Evolutionary conservation across 306 rosid genomes (phyloP).

Genomic region (Lablab purpureus): DNA sequence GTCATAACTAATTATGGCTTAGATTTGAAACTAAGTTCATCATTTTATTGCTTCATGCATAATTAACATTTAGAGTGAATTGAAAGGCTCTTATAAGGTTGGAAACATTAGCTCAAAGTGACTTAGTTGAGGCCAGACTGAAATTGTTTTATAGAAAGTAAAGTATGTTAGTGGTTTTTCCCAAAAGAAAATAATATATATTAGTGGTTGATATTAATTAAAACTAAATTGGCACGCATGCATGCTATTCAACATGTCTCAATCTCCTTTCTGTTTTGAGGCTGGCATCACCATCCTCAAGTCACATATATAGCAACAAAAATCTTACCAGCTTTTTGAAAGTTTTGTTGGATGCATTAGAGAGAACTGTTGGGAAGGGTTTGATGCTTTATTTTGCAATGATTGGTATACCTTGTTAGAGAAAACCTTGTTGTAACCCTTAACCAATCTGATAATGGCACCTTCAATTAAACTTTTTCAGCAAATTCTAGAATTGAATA

Average conservation of each 20-base stretch:
- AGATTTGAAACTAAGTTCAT: slow-evolving; percentile 19
- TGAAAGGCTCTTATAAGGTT: neutral
- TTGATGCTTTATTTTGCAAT: slow-evolving; percentile 36
- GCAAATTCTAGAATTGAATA: neutral
- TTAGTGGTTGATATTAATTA: slow-evolving; percentile 2
- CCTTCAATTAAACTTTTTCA: neutral
- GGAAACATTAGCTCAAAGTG: neutral
- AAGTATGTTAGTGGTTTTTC: no score
- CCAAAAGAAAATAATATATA: no score
- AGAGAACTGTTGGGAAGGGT: neutral
- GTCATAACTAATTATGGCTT: slow-evolving; percentile 7
- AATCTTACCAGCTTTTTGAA: slow-evolving; percentile 36
- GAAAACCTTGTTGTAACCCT: slow-evolving; percentile 35
- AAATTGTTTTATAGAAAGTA: slow-evolving; percentile 9
- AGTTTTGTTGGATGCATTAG: slow-evolving; percentile 31
- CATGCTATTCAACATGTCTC: slow-evolving; percentile 20
- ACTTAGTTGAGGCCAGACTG: neutral
- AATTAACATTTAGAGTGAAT: slow-evolving; percentile 1
- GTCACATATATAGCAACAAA: slow-evolving; percentile 14
- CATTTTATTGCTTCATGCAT: slow-evolving; percentile 38
- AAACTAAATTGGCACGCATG: neutral
- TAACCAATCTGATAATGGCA: slow-evolving; percentile 7
- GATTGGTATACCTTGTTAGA: slow-evolving; percentile 34
- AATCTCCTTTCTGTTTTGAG: slow-evolving; percentile 36
- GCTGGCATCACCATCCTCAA: slow-evolving; percentile 18